Evolutionary conservation across 768 basidiomycete genomes (phyloP).

Genomic region (Fomitopsis serialis): DNA sequence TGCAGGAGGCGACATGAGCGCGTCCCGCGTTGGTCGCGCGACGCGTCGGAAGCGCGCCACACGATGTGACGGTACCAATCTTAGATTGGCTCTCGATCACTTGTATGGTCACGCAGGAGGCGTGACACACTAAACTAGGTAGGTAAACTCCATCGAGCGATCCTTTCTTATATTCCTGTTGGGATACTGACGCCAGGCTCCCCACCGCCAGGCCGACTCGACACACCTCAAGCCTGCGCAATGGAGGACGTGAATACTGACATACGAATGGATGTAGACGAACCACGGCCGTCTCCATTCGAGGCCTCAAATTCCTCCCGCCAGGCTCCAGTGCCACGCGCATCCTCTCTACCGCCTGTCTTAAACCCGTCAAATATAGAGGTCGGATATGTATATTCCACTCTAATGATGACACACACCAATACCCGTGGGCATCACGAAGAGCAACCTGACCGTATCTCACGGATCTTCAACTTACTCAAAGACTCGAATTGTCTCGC

Average conservation of each 20-base stretch:
- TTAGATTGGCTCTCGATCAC: too few species aligned
- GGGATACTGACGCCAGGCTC: too few species aligned
- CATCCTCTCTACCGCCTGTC: conserved; percentile 9
- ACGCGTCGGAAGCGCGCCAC: too few species aligned
- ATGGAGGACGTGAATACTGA: neutral
- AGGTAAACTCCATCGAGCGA: too few species aligned
- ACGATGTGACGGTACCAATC: too few species aligned
- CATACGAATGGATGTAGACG: neutral
- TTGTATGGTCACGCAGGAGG: too few species aligned
- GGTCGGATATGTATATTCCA: conserved; percentile 87
- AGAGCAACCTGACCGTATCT: conserved; percentile 73
- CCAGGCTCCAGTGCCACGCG: conserved; percentile 4
- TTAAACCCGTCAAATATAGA: neutral
- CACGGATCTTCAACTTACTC: conserved; percentile 65
- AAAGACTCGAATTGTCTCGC: conserved; percentile 50
- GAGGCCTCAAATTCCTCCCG: neutral
- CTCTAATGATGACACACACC: conserved; percentile 82
- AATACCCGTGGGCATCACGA: conserved; percentile 74
- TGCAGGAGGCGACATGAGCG: too few species aligned
- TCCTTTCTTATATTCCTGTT: too few species aligned
- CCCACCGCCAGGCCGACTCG: too few species aligned
- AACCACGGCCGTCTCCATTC: neutral
- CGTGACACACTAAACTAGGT: too few species aligned
- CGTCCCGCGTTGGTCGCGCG: too few species aligned
- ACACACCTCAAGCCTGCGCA: neutral